phyloP scores from a whole-genome alignment of 2,329 filamentous ascomycete genomes.

The Fusarium proliferatum region DNA sequence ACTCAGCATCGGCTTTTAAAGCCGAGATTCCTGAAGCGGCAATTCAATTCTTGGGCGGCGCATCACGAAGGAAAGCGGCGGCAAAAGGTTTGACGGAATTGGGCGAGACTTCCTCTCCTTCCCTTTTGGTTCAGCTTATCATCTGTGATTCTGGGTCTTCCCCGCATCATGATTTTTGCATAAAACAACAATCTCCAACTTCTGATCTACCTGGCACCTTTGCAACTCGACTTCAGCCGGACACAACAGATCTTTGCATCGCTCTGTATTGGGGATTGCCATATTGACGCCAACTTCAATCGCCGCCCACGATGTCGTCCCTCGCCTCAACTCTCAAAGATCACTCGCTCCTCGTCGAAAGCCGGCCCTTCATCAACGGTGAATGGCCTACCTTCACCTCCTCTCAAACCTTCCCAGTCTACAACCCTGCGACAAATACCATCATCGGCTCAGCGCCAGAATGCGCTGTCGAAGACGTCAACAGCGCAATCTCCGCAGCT shows the following conservation, averaged over 20 bases:
- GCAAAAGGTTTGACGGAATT: not conserved
- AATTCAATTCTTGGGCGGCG: not conserved
- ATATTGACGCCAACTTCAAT: not conserved
- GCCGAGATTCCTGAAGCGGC: not conserved
- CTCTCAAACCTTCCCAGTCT: constrained; percentile 77
- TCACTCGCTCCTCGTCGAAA: constrained; percentile 22
- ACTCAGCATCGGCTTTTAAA: constrained; percentile 1
- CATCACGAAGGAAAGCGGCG: not conserved
- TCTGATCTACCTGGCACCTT: not conserved
- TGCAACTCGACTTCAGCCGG: not conserved
- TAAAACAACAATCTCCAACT: not conserved
- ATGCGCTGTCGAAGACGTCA: constrained; percentile 73
- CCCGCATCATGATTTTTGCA: not conserved
- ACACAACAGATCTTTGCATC: not conserved
- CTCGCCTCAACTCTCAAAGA: constrained; percentile 21
- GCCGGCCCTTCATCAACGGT: constrained; percentile 73
- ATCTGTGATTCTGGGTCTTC: not conserved
- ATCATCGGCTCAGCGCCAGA: constrained; percentile 77
- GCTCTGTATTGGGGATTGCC: not conserved
- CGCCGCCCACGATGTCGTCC: not conserved
- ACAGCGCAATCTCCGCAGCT: constrained; percentile 76
- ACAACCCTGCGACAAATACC: constrained; percentile 74
- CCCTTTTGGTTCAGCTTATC: not conserved
- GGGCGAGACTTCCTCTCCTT: not conserved
- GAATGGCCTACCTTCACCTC: constrained; percentile 77